Evolutionary conservation across 2,329 filamentous ascomycete genomes (phyloP).

Genomic region (Thielaviopsis punctulata): DNA sequence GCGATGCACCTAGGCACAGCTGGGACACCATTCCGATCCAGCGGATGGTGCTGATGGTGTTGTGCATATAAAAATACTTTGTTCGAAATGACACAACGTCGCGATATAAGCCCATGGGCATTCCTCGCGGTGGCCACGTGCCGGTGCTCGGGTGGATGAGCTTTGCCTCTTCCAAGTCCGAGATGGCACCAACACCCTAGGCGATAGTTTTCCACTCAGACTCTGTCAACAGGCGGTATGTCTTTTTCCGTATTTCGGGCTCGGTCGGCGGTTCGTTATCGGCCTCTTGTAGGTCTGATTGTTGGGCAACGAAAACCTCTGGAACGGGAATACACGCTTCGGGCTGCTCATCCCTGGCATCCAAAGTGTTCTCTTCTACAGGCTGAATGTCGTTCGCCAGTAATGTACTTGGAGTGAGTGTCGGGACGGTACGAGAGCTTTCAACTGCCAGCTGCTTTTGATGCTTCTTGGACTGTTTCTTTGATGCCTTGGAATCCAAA

Average conservation of each 20-base stretch:
- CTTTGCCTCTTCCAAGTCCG: conserved; percentile 21
- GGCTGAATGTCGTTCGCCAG: not conserved
- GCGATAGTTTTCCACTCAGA: conserved; percentile 9
- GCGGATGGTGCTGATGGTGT: conserved; percentile 24
- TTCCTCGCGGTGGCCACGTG: conserved; percentile 29
- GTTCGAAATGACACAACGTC: conserved; percentile 29
- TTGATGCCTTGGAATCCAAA: not conserved
- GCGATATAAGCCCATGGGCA: conserved; percentile 31
- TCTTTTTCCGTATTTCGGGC: not conserved
- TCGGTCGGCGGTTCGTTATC: not conserved
- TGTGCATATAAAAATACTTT: conserved; percentile 28
- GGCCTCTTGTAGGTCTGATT: not conserved
- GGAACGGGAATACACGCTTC: not conserved
- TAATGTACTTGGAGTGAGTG: not conserved
- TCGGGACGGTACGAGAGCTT: not conserved
- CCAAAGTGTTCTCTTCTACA: not conserved
- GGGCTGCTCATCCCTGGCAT: not conserved
- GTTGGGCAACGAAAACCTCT: too few relatives aligned
- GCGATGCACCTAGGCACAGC: conserved; percentile 29
- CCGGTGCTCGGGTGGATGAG: conserved; percentile 25
- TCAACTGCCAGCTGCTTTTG: not conserved
- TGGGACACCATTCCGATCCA: conserved; percentile 32
- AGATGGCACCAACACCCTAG: conserved; percentile 8
- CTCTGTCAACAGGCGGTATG: conserved; percentile 7
- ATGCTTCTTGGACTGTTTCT: not conserved